Base-by-base conservation (phyloP, 441 rosid genomes). In the Gossypium davidsonii region DNA sequence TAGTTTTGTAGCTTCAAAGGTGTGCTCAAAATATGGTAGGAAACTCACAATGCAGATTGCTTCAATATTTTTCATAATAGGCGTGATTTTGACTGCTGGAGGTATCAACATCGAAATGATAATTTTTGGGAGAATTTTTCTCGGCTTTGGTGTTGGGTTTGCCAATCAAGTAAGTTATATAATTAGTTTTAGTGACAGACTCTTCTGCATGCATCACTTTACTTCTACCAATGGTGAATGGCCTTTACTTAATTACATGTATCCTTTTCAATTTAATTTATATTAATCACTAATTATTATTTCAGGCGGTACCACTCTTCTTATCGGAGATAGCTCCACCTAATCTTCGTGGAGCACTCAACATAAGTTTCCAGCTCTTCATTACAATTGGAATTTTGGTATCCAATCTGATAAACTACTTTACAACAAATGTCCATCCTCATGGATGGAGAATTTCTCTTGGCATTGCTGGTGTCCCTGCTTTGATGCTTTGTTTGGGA, bases 251-350 rank as follows among this genome's bases (percentile, higher is more conserved):
- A 28, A 28, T 28, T 28, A 28, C 0, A 28, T 28, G 34, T 4
- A 28, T 28, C 34, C 34, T 28, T 4, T 28, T 4, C 6, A 28
- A 28, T 28, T 28, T 28, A 28, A 28, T 28, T 28, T 28, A 4
- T 28, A 28, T 4, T 1, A 23, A 1, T 55, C 10, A 6, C 23
- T 15, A 15, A 21, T 21, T 21, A 21, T 21, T 21, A 21, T 21
- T 21, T n/a, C 79, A 89, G 90, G 90, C 95, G 0, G 92, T 87
- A 1, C 94, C 92, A 0, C 78, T 90, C 14, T 90, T 86, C 80
- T 81, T 90, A 34, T 88, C 91, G 6, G 92, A 88, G 82, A 68
- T 88, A 52, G 95, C 92, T 58, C 91, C 91, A 5, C 71, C 90
- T 0, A 85, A 55, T 28, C 70, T 85, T 31, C 83, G 95, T 15